phyloP scores from a whole-genome alignment of 75 land plant genomes.

The Ceratopteris richardii region DNA sequence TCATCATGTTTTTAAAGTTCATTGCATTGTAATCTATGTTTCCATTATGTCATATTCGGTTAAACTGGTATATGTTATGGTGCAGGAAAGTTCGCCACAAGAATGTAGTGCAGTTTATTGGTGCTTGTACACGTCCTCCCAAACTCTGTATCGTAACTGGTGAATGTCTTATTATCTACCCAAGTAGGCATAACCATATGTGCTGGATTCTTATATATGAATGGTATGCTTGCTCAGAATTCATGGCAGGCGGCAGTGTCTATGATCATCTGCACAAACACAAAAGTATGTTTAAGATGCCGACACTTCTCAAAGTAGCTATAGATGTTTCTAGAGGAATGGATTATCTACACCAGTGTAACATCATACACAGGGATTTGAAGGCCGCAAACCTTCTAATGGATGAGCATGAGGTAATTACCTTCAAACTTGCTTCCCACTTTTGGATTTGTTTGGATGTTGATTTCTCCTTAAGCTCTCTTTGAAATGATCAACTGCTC shows the following conservation, averaged over 20 bases:
- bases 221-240: slow-evolving; percentile 13
- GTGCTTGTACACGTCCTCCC: slow-evolving; percentile 87
- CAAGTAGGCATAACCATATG: neutral
- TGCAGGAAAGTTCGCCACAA: slow-evolving; percentile 73
- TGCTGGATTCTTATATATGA: no score
- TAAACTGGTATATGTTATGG: no score
- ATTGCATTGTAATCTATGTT: no score
- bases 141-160: slow-evolving; percentile 81
- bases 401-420: slow-evolving; percentile 33
- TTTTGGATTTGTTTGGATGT: neutral
- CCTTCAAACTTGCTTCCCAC: slow-evolving; percentile 3
- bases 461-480: no score
- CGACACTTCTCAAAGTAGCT: slow-evolving; percentile 27
- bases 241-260: slow-evolving; percentile 37
- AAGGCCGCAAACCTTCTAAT: slow-evolving; percentile 28
- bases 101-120: slow-evolving; percentile 91
- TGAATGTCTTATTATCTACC: slow-evolving; percentile 6
- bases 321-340: slow-evolving; percentile 35
- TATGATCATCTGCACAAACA: slow-evolving; percentile 34
- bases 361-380: slow-evolving; percentile 32
- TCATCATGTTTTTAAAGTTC: no score
- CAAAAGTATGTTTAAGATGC: slow-evolving; percentile 16
- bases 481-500: no score
- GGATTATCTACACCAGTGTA: slow-evolving; percentile 37
- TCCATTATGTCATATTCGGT: no score